Evolutionary conservation across 768 basidiomycete genomes (phyloP), one percentile per base, ranked within the genome.

Genomic region (Leccinum aurantiacum): DNA sequence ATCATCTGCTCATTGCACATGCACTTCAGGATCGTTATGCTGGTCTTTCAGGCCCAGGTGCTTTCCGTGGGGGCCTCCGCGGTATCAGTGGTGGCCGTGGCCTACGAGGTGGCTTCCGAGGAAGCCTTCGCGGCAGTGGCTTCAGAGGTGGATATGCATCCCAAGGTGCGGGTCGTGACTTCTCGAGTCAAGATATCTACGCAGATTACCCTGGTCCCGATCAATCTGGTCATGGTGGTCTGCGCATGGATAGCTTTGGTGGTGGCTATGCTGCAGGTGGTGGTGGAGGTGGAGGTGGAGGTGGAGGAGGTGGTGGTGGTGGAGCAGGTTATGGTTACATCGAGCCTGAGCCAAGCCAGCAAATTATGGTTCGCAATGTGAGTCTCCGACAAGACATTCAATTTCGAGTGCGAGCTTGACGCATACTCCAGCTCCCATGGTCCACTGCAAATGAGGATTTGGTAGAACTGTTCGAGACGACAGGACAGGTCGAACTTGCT

Each of bases 351-450:
- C 95, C 95, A 4, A 95, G 90, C 71, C 91, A 94, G 73, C 96
- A 99, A 78, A 98, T 99, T 70, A 91, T 96, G 86, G 95, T 98
- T 67, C 89, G 93, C 76, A 99, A 99, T 74, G 96, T 97, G 74
- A 74, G 96, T 88, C 13, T 37, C 4, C 2, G 14, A 14, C n/a
- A 13, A 25, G 33, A 29, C 25, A 33, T 49, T 25, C n/a, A 15
- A 13, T 5, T 44, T 25, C 33, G n/a, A 53, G 27, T 37, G 25
- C 13, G 22, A 13, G 38, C 37, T 31, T 54, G 24, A 57, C 17
- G 10, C 51, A 38, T 50, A 59, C 51, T 58, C 22, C 63, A 98
- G 96, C 77, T 99, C 17, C 96, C 96, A 1, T 99, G 95, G 95
- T 98, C 96, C 10, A 99, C 96, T 49, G 95, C 96, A 7, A 98